A percentile compares a stretch with the other conserved stretches of the same genome.
These are phyloP conservation scores for Harringtonia aguacate DNA, from an alignment of 2,329 filamentous ascomycete species.

Conservation along the genomic window DNA sequence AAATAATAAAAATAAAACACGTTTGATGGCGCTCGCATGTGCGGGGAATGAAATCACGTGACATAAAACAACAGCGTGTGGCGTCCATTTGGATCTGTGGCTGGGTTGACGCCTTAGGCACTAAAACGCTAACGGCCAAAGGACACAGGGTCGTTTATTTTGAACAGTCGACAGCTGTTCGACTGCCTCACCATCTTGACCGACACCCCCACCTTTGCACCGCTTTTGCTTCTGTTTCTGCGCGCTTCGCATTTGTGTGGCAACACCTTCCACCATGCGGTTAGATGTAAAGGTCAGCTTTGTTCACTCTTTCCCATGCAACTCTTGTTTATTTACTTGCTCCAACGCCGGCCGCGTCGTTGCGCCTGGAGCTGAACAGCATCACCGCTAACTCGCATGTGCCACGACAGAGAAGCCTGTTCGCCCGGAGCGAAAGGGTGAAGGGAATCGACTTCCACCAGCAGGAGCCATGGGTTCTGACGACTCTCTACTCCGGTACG, in stretches of 20 bases:
- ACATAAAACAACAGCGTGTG: background rate
- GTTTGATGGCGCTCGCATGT: too few relatives aligned
- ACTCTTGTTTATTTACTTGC: background rate
- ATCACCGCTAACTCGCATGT: background rate
- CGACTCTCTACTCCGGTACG: conserved; percentile 89
- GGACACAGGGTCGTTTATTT: conserved; percentile 5
- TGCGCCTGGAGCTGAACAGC: background rate
- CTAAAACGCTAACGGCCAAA: conserved; percentile 1
- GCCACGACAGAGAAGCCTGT: conserved; percentile 12
- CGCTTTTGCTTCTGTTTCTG: background rate
- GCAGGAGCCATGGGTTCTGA: conserved; percentile 36
- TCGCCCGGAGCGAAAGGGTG: conserved; percentile 14
- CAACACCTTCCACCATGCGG: conserved; percentile 13
- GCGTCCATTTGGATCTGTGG: background rate
- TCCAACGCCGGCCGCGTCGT: background rate
- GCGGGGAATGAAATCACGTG: too few relatives aligned
- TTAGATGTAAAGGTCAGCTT: conserved; percentile 13
- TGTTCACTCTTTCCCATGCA: background rate
- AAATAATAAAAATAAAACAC: too few relatives aligned
- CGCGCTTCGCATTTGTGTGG: conserved; percentile 1
- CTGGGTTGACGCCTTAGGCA: conserved; percentile 2
- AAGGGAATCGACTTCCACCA: conserved; percentile 15
- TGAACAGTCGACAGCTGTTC: background rate
- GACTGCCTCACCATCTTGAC: conserved; percentile 1
- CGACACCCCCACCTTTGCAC: background rate